phyloP scores from a whole-genome alignment of 768 basidiomycete species.

The Mycena chlorophos region DNA sequence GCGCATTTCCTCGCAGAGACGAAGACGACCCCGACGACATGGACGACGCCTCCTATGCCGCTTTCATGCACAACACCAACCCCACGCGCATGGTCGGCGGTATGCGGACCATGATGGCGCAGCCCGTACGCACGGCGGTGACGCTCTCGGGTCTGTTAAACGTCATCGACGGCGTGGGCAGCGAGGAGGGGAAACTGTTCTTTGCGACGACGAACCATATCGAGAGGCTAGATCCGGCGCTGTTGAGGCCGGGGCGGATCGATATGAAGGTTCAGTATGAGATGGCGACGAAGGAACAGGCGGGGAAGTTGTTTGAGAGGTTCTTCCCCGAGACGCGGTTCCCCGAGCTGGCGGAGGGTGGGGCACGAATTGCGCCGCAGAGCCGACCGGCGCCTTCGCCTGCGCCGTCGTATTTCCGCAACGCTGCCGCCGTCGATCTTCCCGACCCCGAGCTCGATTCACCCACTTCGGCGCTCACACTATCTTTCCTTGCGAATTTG shows the following conservation, averaged over 20 bases:
- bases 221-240: constrained; percentile 37
- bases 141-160: constrained; percentile 39
- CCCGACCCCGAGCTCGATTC: too few species aligned
- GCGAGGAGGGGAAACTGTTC: constrained; percentile 35
- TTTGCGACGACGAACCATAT: constrained; percentile 32
- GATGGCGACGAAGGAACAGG: constrained; percentile 45
- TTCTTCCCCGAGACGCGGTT: constrained; percentile 43
- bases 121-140: constrained; percentile 19
- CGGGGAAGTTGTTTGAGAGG: constrained; percentile 46
- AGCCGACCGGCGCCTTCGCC: constrained; percentile 11
- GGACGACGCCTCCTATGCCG: background rate
- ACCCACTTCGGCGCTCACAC: too few species aligned
- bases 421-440: constrained; percentile 42
- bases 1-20: constrained; percentile 26
- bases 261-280: constrained; percentile 34
- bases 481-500: too few species aligned
- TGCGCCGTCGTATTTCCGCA: constrained; percentile 16
- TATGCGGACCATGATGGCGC: background rate
- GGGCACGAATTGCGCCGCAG: constrained; percentile 1
- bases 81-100: background rate
- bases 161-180: constrained; percentile 37
- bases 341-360: constrained; percentile 9
- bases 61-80: constrained; percentile 1
- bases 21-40: constrained; percentile 24
- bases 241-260: constrained; percentile 38